Evolutionary conservation across 495 filamentous ascomycete genomes (phyloP).

Genomic region (Aspergillus haitiensis): DNA sequence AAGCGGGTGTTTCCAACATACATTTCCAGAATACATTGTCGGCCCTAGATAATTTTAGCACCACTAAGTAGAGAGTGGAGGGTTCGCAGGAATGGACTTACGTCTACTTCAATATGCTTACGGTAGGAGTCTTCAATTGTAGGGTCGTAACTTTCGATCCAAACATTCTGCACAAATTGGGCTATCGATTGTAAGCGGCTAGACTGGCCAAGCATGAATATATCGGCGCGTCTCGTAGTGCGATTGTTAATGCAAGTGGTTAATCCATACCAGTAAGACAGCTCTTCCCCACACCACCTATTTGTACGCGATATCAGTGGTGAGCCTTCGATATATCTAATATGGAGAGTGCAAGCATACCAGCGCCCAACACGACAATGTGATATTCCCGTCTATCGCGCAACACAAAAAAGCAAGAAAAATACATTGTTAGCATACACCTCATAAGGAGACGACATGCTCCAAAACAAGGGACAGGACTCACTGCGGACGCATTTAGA

Average conservation of each 20-base stretch:
- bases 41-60: constrained; percentile 61
- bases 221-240: neutral
- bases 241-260: neutral
- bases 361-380: constrained; percentile 87
- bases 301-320: constrained; percentile 25
- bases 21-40: constrained; percentile 97
- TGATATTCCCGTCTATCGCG: constrained; percentile 74
- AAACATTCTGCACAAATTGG: constrained; percentile 98
- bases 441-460: constrained; percentile 10
- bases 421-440: constrained; percentile 27
- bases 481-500: constrained; percentile 57
- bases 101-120: constrained; percentile 92
- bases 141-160: constrained; percentile 98
- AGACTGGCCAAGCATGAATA: neutral
- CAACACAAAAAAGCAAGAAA: neutral
- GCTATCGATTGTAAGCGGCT: constrained; percentile 52
- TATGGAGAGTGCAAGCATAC: constrained; percentile 47
- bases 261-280: constrained; percentile 82
- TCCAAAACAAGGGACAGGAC: constrained; percentile 22
- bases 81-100: constrained; percentile 48
- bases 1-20: constrained; percentile 44
- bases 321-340: constrained; percentile 12
- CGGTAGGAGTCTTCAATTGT: constrained; percentile 98
- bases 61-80: constrained; percentile 1
- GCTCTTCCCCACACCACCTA: constrained; percentile 96